Percentiles rank a stretch among this genome's conserved stretches.
Conservation (phyloP, 352 stramenopile genomes). For the Phytopythium delawarense region DNA sequence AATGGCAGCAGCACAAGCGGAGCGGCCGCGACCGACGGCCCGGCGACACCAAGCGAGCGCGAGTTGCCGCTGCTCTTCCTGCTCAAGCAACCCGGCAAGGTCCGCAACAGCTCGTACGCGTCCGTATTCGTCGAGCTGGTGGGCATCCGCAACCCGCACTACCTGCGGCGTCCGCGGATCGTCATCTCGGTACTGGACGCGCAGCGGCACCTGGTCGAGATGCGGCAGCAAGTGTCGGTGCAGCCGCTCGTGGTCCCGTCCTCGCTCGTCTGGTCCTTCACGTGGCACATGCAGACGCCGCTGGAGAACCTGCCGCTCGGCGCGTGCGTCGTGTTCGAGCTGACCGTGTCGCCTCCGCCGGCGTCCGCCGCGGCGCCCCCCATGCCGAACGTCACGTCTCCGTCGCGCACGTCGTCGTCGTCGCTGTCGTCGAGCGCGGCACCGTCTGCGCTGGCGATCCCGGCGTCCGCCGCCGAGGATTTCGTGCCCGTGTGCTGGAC, state of each 20-base stretch:
- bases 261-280: slow-evolving; percentile 79
- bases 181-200: slow-evolving; percentile 69
- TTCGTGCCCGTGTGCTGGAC: slow-evolving; percentile 78
- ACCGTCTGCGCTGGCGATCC: slow-evolving; percentile 10
- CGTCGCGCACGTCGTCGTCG: slow-evolving; percentile 38
- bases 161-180: slow-evolving; percentile 54
- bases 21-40: slow-evolving; percentile 5
- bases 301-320: slow-evolving; percentile 86
- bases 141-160: slow-evolving; percentile 44
- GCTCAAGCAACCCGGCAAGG: slow-evolving; percentile 65
- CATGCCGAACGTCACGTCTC: slow-evolving; percentile 16
- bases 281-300: slow-evolving; percentile 93
- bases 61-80: slow-evolving; percentile 57
- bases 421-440: slow-evolving; percentile 30
- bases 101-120: slow-evolving; percentile 78
- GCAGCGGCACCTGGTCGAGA: slow-evolving; percentile 64
- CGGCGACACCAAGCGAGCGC: slow-evolving; percentile 11
- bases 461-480: slow-evolving; percentile 32
- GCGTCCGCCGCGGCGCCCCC: not conserved
- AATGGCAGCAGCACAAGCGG: not conserved
- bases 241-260: slow-evolving; percentile 54
- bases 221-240: slow-evolving; percentile 70
- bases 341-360: slow-evolving; percentile 36
- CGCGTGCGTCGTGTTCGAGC: slow-evolving; percentile 67
- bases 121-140: slow-evolving; percentile 79